Percentiles rank a stretch among this genome's conserved stretches.
phyloP scores from a whole-genome alignment of 2,329 filamentous ascomycete species.

The Pseudophaeomoniella oleicola region DNA sequence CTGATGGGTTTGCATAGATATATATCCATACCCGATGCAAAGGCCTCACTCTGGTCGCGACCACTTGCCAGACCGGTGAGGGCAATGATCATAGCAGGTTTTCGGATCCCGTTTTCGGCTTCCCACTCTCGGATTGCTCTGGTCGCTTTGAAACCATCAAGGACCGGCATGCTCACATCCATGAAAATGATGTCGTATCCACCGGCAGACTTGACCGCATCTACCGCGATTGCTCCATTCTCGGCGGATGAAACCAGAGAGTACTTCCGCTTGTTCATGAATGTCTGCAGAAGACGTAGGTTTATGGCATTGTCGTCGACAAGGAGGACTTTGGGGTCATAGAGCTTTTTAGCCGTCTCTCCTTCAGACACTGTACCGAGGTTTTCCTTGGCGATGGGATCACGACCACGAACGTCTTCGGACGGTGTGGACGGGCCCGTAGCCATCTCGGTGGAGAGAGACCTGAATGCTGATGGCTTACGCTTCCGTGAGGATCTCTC shows the following conservation, averaged over 20 bases:
- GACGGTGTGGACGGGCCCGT: not conserved
- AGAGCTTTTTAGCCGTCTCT: slow-evolving; percentile 2
- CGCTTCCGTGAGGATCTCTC: slow-evolving; percentile 9
- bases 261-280: slow-evolving; percentile 21
- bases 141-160: slow-evolving; percentile 31
- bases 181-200: slow-evolving; percentile 28
- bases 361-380: not conserved
- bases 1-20: slow-evolving; percentile 22
- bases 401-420: not conserved
- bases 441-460: not conserved
- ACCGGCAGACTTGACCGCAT: slow-evolving; percentile 17
- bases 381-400: not conserved
- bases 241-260: slow-evolving; percentile 20
- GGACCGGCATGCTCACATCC: slow-evolving; percentile 33
- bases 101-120: slow-evolving; percentile 9
- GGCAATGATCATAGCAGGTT: slow-evolving; percentile 19
- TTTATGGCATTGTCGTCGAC: slow-evolving; percentile 30
- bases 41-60: slow-evolving; percentile 18
- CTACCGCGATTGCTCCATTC: slow-evolving; percentile 23
- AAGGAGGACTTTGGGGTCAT: slow-evolving; percentile 17
- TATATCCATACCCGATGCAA: slow-evolving; percentile 19
- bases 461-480: slow-evolving; percentile 3
- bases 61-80: slow-evolving; percentile 20
- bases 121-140: slow-evolving; percentile 24
- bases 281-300: slow-evolving; percentile 22